A percentile compares a stretch with the other conserved stretches of the same genome.
Conservation (phyloP, 345 rosid genomes). For the Rubroshorea leprosula region DNA sequence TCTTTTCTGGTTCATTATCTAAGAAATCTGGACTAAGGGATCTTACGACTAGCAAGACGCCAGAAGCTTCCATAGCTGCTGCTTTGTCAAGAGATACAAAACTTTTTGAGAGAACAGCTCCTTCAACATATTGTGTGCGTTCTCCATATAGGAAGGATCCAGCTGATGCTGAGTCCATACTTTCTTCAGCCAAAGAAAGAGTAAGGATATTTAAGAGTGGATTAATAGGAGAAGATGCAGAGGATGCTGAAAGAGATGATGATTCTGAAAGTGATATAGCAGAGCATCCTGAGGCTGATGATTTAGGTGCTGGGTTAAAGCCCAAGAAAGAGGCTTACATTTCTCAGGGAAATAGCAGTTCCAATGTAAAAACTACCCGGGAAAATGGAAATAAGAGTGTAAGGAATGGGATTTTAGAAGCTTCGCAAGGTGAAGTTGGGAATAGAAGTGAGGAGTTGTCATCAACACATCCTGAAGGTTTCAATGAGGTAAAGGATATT, state of each 20-base stretch:
- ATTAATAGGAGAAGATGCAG: slow-evolving; percentile 69
- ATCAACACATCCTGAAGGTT: slow-evolving; percentile 27
- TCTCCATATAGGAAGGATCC: slow-evolving; percentile 73
- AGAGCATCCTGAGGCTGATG: slow-evolving; percentile 74
- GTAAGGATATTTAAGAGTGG: slow-evolving; percentile 59
- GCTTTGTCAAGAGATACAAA: slow-evolving; percentile 90
- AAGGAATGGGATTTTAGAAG: slow-evolving; percentile 20
- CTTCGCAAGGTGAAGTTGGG: slow-evolving; percentile 27
- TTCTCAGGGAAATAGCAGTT: slow-evolving; percentile 23
- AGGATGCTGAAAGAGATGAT: slow-evolving; percentile 80
- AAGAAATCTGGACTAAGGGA: slow-evolving; percentile 91
- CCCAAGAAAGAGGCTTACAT: slow-evolving; percentile 29
- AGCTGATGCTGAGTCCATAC: slow-evolving; percentile 58
- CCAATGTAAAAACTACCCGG: slow-evolving; percentile 15
- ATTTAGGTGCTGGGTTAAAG: slow-evolving; percentile 43
- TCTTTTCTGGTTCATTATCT: not conserved
- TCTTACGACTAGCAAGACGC: slow-evolving; percentile 87
- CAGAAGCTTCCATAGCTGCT: slow-evolving; percentile 96
- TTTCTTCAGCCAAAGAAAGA: slow-evolving; percentile 75
- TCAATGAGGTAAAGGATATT: slow-evolving; percentile 20
- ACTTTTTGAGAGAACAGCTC: slow-evolving; percentile 91
- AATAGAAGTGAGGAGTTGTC: slow-evolving; percentile 25
- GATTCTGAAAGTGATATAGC: slow-evolving; percentile 79
- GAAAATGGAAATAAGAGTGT: slow-evolving; percentile 36
- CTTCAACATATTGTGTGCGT: slow-evolving; percentile 90